Evolutionary conservation across 1,139 yeast genomes (phyloP).

Genomic region (Magnusiomyces tetraspermus): DNA sequence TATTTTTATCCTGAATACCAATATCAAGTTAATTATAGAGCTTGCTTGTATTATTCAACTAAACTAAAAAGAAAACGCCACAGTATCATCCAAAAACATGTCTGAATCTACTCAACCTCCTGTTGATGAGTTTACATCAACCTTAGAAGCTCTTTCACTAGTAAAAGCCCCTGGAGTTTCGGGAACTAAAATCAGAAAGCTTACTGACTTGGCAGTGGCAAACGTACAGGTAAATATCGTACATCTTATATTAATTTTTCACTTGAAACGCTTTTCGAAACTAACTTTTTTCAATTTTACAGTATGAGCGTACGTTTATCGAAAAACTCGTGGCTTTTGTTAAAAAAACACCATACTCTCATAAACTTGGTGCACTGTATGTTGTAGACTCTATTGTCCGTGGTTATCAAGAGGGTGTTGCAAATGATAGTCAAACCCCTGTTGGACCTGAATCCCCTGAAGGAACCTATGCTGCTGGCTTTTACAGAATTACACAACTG

Average conservation of each 20-base stretch:
- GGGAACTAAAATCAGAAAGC: slow-evolving; percentile 83
- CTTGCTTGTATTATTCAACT: slow-evolving; percentile 12
- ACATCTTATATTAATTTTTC: neutral
- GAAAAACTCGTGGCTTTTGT: slow-evolving; percentile 57
- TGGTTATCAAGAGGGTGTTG: slow-evolving; percentile 70
- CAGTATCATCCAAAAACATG: neutral
- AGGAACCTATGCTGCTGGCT: slow-evolving; percentile 71
- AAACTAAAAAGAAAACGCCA: too few relatives aligned
- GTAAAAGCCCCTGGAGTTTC: slow-evolving; percentile 91
- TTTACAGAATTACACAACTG: slow-evolving; percentile 34
- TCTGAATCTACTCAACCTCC: neutral
- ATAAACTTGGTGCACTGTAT: slow-evolving; percentile 83
- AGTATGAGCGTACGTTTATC: slow-evolving; percentile 49
- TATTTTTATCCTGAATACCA: too few relatives aligned
- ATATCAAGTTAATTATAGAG: slow-evolving; percentile 12
- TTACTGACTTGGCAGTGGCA: slow-evolving; percentile 67
- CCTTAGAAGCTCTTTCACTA: slow-evolving; percentile 62
- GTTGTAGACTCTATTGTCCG: slow-evolving; percentile 89
- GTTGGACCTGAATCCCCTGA: slow-evolving; percentile 41
- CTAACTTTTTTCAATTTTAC: slow-evolving; percentile 15
- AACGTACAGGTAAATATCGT: slow-evolving; percentile 41
- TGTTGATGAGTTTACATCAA: slow-evolving; percentile 47
- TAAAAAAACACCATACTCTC: slow-evolving; percentile 65
- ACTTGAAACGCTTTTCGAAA: slow-evolving; percentile 3
- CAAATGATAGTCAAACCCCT: slow-evolving; percentile 37